Conservation (phyloP, 129 eudicot species). For the Artemisia tridentata region DNA sequence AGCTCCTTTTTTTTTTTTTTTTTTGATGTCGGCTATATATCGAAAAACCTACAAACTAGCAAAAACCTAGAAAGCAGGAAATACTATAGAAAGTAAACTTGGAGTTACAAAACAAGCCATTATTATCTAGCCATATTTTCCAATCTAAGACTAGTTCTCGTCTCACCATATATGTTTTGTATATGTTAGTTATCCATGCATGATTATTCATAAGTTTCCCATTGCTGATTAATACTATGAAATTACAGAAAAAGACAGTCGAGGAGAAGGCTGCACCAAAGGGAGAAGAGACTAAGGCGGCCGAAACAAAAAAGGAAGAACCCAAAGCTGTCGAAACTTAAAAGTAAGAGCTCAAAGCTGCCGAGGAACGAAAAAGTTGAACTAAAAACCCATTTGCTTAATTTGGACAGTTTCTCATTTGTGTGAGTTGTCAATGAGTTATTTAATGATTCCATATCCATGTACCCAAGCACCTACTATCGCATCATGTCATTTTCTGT, state of each 20-base stretch:
- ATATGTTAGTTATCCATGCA: too few relatives aligned
- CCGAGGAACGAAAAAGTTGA: neutral
- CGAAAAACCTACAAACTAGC: too few relatives aligned
- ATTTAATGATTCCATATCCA: neutral
- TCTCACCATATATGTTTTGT: too few relatives aligned
- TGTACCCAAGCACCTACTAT: neutral
- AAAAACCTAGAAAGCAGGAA: too few relatives aligned
- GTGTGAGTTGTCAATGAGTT: neutral
- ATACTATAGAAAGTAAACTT: too few relatives aligned
- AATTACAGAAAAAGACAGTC: constrained; percentile 6
- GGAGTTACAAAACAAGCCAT: too few relatives aligned
- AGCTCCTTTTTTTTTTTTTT: too few relatives aligned
- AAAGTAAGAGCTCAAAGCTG: constrained; percentile 3
- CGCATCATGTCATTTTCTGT: neutral
- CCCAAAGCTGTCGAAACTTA: neutral
- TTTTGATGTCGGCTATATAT: too few relatives aligned
- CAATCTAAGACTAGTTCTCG: too few relatives aligned
- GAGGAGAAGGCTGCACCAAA: constrained; percentile 10
- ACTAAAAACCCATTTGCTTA: neutral
- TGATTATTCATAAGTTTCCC: neutral
- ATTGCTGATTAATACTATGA: neutral
- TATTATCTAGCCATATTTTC: too few relatives aligned
- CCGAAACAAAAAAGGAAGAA: constrained; percentile 6
- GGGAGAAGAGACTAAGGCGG: neutral
- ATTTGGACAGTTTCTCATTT: neutral